These are phyloP conservation scores for Aureobasidium musti DNA, from an alignment of 2,329 filamentous ascomycete genomes.

Conservation along the genomic window DNA sequence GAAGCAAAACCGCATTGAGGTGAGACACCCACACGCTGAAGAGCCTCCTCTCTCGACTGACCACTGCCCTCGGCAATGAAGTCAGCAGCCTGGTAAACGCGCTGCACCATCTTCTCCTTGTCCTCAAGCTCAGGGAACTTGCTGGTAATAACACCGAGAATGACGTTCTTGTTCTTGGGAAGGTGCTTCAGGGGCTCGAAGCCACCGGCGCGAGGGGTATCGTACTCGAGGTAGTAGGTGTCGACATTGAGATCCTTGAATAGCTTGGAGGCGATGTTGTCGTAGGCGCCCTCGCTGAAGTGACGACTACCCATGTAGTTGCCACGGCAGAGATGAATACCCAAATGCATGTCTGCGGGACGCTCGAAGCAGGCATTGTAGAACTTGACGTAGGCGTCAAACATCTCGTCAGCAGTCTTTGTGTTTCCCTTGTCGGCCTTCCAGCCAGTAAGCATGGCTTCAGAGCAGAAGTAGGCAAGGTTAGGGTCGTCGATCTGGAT, in stretches of 20 bases:
- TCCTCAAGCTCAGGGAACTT: slow-evolving; percentile 47
- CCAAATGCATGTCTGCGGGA: slow-evolving; percentile 68
- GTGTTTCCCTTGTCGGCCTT: slow-evolving; percentile 65
- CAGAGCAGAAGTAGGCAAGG: slow-evolving; percentile 63
- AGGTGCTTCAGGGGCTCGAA: slow-evolving; percentile 47
- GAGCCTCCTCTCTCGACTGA: slow-evolving; percentile 63
- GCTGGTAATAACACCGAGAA: slow-evolving; percentile 48
- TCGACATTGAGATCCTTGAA: slow-evolving; percentile 41
- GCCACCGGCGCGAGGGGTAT: slow-evolving; percentile 47
- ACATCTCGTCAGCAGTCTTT: slow-evolving; percentile 64
- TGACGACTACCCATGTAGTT: slow-evolving; percentile 48
- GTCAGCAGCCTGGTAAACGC: slow-evolving; percentile 54
- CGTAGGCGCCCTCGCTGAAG: slow-evolving; percentile 45
- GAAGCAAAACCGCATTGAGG: slow-evolving; percentile 74
- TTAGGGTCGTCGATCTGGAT: slow-evolving; percentile 49
- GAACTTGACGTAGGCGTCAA: slow-evolving; percentile 71
- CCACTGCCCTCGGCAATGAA: slow-evolving; percentile 67
- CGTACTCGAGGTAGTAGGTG: slow-evolving; percentile 46
- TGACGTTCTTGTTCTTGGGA: slow-evolving; percentile 46
- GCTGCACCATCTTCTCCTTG: slow-evolving; percentile 46
- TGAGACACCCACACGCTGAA: slow-evolving; percentile 65
- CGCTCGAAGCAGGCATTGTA: slow-evolving; percentile 70
- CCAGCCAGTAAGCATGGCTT: slow-evolving; percentile 68
- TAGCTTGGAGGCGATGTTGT: slow-evolving; percentile 38
- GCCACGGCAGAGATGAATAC: slow-evolving; percentile 68